phyloP scores from a whole-genome alignment of 495 filamentous ascomycete genomes.

The Penicillium paxilli region DNA sequence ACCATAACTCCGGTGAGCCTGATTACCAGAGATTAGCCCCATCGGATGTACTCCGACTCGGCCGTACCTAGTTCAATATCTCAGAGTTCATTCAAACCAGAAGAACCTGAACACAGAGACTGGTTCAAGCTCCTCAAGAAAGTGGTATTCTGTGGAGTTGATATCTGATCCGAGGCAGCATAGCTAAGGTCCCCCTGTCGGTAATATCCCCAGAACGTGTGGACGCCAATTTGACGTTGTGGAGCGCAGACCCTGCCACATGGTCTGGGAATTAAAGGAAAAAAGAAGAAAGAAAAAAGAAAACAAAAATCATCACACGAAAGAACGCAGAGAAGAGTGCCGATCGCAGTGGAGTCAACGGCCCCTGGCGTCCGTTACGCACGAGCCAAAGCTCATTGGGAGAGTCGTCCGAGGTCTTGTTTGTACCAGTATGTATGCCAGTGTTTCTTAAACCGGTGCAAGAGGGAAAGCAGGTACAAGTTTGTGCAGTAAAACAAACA shows the following conservation, averaged over 20 bases:
- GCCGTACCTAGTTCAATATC: background rate
- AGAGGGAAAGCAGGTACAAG: no score
- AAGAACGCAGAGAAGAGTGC: background rate
- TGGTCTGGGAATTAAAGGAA: background rate
- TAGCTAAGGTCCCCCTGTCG: background rate
- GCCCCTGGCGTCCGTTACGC: conserved; percentile 12
- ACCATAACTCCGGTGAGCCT: background rate
- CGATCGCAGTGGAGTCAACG: conserved; percentile 8
- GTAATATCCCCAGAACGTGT: background rate
- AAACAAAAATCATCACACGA: background rate
- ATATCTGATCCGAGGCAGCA: background rate
- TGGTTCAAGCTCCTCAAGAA: background rate
- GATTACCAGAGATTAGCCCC: background rate
- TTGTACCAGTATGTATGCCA: no score
- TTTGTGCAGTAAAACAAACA: no score
- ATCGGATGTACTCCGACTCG: background rate
- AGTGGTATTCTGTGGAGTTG: background rate
- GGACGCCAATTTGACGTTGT: no score
- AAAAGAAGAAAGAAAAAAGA: background rate
- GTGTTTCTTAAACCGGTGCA: background rate
- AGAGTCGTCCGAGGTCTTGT: no score
- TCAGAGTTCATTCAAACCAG: no score
- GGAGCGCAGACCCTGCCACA: background rate
- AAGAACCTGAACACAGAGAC: no score
- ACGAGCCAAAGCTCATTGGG: conserved; percentile 10